phyloP scores from a whole-genome alignment of 495 filamentous ascomycete genomes.

The Lasiosphaeria miniovina region DNA sequence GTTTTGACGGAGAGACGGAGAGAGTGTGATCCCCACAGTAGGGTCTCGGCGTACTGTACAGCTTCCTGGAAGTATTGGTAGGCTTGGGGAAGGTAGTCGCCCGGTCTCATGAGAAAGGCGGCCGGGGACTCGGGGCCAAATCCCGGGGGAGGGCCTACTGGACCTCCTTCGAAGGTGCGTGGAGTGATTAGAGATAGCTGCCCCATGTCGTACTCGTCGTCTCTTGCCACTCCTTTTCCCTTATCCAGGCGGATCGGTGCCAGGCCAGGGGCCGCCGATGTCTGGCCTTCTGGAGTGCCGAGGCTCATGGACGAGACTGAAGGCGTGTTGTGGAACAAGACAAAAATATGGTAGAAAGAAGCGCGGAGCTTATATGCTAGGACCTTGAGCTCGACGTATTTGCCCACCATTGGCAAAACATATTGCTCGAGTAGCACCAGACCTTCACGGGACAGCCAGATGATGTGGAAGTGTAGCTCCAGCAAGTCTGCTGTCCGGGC shows the following conservation, averaged over 20 bases:
- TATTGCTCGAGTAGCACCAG: slow-evolving; percentile 81
- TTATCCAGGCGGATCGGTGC: slow-evolving; percentile 36
- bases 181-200: slow-evolving; percentile 41
- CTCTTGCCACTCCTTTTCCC: slow-evolving; percentile 43
- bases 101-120: slow-evolving; percentile 70
- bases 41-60: slow-evolving; percentile 63
- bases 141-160: slow-evolving; percentile 48
- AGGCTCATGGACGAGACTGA: slow-evolving; percentile 40
- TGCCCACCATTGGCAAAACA: slow-evolving; percentile 73
- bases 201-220: slow-evolving; percentile 22
- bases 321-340: slow-evolving; percentile 82
- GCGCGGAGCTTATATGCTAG: slow-evolving; percentile 88
- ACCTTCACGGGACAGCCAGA: slow-evolving; percentile 93
- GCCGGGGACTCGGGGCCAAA: slow-evolving; percentile 52
- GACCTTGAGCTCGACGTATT: slow-evolving; percentile 74
- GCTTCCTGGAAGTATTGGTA: slow-evolving; percentile 79
- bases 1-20: slow-evolving; percentile 87
- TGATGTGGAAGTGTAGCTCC: slow-evolving; percentile 84
- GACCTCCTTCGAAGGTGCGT: slow-evolving; percentile 45
- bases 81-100: slow-evolving; percentile 80
- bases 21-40: slow-evolving; percentile 84
- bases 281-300: slow-evolving; percentile 31
- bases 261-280: slow-evolving; percentile 22
- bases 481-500: slow-evolving; percentile 76
- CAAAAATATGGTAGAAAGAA: slow-evolving; percentile 94